Conservation (phyloP, 306 rosid species). For the Acacia crassicarpa region DNA sequence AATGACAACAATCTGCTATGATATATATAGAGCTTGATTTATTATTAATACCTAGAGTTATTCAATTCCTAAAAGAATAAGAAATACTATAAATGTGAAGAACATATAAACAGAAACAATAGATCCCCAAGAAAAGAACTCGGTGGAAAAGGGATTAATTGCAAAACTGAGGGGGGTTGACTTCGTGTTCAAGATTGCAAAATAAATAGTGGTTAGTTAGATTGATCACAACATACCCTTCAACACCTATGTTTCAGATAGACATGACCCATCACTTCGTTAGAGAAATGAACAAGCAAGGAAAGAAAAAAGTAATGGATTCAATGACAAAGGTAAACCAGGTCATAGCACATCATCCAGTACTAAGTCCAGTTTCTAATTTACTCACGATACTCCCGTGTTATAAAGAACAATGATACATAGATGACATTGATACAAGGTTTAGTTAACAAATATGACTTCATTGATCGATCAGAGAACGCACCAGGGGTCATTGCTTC, state of each 20-base stretch:
- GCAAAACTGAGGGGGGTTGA: background rate
- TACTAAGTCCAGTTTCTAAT: background rate
- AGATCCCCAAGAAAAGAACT: background rate
- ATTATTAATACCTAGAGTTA: background rate
- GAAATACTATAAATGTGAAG: constrained; percentile 6
- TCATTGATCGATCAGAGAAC: constrained; percentile 24
- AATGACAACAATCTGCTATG: background rate
- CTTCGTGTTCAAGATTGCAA: background rate
- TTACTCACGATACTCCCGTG: constrained; percentile 16
- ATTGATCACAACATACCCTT: background rate
- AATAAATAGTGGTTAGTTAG: background rate
- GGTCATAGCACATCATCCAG: constrained; percentile 17
- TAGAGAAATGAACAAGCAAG: constrained; percentile 4
- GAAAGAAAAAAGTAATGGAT: background rate
- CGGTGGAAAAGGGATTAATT: constrained; percentile 2
- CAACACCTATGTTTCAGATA: background rate
- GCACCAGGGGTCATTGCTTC: constrained; percentile 97
- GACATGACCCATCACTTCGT: background rate
- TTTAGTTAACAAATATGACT: constrained; percentile 5
- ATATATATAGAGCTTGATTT: background rate
- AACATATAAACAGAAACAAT: constrained; percentile 14
- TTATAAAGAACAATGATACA: constrained; percentile 9
- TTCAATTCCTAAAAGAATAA: constrained; percentile 1
- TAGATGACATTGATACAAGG: constrained; percentile 20
- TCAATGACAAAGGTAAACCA: constrained; percentile 10